These are phyloP conservation scores for Spathaspora jeffriesii DNA, from an alignment of 1,139 yeast species.

Conservation along the genomic window DNA sequence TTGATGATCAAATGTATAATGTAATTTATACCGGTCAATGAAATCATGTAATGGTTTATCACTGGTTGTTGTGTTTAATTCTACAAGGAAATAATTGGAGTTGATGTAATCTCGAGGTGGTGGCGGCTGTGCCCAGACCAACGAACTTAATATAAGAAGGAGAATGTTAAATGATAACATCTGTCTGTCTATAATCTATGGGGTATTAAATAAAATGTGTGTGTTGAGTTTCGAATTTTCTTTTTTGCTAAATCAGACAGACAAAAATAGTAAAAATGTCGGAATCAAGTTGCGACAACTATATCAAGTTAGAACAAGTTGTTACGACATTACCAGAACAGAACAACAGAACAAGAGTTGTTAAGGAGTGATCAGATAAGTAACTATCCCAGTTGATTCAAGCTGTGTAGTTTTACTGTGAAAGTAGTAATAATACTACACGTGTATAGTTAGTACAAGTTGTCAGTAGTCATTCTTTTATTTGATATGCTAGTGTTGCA, in stretches of 20 bases:
- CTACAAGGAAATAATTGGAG: conserved; percentile 59
- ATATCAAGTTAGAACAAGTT: too few relatives aligned
- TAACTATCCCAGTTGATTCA: too few relatives aligned
- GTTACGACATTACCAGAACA: background rate
- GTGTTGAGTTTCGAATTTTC: background rate
- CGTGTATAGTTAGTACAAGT: too few relatives aligned
- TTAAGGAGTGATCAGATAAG: too few relatives aligned
- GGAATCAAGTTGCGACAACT: too few relatives aligned
- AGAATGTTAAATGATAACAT: conserved; percentile 13
- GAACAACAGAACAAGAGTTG: too few relatives aligned
- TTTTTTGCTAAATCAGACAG: background rate
- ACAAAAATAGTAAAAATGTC: background rate
- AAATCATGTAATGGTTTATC: conserved; percentile 30
- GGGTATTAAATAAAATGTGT: background rate
- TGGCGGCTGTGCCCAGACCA: conserved; percentile 12
- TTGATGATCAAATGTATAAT: conserved; percentile 54
- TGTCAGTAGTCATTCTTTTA: too few relatives aligned
- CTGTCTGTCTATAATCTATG: background rate
- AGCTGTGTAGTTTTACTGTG: too few relatives aligned
- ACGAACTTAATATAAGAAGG: conserved; percentile 8
- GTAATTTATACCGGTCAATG: conserved; percentile 31
- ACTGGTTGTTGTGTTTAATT: conserved; percentile 37
- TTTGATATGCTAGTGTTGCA: too few relatives aligned
- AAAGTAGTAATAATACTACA: too few relatives aligned
- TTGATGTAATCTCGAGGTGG: conserved; percentile 39